Conservation (phyloP, 75 land plant genomes). For the Pinus albicaulis region DNA sequence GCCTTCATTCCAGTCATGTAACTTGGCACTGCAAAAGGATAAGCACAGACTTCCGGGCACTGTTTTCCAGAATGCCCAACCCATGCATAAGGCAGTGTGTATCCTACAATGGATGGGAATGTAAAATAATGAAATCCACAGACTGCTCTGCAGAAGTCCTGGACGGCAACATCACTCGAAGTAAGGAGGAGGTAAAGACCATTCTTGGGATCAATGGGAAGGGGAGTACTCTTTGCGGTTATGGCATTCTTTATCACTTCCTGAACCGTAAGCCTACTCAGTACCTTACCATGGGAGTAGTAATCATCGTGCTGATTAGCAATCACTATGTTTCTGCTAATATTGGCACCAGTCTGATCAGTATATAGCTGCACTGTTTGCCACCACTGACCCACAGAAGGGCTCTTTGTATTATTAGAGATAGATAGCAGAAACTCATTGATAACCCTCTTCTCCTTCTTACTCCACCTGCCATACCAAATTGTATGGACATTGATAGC, state of each 20-base stretch:
- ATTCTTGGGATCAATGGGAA: conserved; percentile 37
- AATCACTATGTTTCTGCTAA: conserved; percentile 31
- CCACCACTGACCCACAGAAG: conserved; percentile 85
- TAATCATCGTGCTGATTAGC: conserved; percentile 15
- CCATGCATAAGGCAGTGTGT: conserved; percentile 83
- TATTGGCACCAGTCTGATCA: conserved; percentile 60
- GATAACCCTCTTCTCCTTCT: conserved; percentile 8
- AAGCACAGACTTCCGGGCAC: conserved; percentile 67
- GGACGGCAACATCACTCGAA: conserved; percentile 62
- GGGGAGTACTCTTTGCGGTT: conserved; percentile 24
- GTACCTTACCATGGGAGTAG: conserved; percentile 53
- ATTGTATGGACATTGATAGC: conserved; percentile 13
- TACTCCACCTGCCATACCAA: conserved; percentile 18
- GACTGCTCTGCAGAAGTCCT: conserved; percentile 61
- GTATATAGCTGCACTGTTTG: conserved; percentile 61
- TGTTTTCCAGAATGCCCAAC: conserved; percentile 55
- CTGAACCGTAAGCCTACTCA: conserved; percentile 56
- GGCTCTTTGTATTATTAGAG: neutral
- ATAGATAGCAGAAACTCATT: conserved; percentile 3
- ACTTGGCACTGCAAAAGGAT: conserved; percentile 62
- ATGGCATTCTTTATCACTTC: conserved; percentile 46
- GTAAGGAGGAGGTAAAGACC: conserved; percentile 72
- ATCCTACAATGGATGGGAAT: conserved; percentile 76
- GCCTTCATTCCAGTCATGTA: conserved; percentile 46
- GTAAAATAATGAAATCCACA: conserved; percentile 82